Base-by-base conservation (phyloP, 2,329 filamentous ascomycete species). In the Ceratocystis cacaofunesta region DNA sequence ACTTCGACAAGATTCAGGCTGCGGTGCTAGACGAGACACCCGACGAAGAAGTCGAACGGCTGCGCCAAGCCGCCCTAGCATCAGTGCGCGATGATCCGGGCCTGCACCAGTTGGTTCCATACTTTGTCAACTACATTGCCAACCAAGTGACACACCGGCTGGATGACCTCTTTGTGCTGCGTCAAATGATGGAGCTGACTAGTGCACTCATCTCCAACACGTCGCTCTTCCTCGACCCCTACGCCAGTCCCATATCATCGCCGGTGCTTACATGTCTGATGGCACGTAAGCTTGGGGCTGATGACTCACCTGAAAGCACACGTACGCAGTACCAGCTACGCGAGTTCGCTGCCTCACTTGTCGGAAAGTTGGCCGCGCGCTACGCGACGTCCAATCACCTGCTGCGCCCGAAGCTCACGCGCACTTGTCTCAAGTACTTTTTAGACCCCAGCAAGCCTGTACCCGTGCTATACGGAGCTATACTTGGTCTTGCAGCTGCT, bases 141-240 rank as follows among this genome's bases (percentile, higher is more conserved):
- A 92, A 96, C 74, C 94, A 96, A 75, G 90, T 99, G 62, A 97
- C 94, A 1, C 94, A 99, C 74, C 88, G 87, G 70, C 82, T 96
- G 69, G 92, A 95, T 76, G 89, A 95, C 74, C 82, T 92, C 1
- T 96, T 96, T 73, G 85, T 91, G 4, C 80, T 99, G 25, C 86
- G 85, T 22, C 90, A 95, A 74, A 94, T 95, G 84, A 92, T 99
- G 88, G 87, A 91, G 71, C 84, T 97, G 68, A 87, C 89, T 0
- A 84, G 89, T 62, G 90, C 92, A 1, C 79, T 99, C 62, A 87
- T 96, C 62, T 83, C 87, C 70, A 97, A 96, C 73, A 83, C 85
- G 67, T 85, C 85, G 69, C 83, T 96, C 44, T 95, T 90, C 75
- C 74, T 84, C 43, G 81, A 84, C 52, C 81, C 83, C 0, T 85